Percentiles rank a stretch among this genome's conserved stretches.
Conservation (phyloP, 2,329 filamentous ascomycete species). For the Botrytis deweyae region DNA sequence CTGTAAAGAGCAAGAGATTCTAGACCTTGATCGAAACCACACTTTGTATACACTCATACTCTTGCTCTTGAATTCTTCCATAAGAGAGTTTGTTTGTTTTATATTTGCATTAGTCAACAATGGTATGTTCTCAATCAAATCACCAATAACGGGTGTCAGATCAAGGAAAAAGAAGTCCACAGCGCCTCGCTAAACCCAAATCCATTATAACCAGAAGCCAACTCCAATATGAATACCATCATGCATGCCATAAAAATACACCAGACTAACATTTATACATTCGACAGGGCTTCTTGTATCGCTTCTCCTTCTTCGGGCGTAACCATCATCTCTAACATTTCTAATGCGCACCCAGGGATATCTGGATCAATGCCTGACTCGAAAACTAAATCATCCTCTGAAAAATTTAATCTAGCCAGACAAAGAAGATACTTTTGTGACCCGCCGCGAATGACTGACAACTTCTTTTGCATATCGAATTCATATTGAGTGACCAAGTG, state of each 20-base stretch:
- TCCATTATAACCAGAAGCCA: background rate
- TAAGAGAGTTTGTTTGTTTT: fast-evolving
- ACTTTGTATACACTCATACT: background rate
- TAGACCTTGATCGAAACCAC: background rate
- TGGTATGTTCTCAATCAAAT: background rate
- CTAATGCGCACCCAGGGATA: slow-evolving; percentile 76
- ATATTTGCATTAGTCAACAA: background rate
- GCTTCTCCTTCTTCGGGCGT: slow-evolving; percentile 76
- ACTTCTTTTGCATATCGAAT: slow-evolving; percentile 69
- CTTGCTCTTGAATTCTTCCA: background rate
- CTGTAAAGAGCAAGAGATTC: background rate
- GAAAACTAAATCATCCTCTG: slow-evolving; percentile 72
- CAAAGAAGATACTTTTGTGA: slow-evolving; percentile 80
- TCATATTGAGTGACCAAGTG: slow-evolving; percentile 61
- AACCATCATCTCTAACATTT: slow-evolving; percentile 75
- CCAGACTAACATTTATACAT: background rate
- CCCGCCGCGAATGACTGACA: slow-evolving; percentile 67
- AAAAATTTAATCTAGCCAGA: slow-evolving; percentile 81
- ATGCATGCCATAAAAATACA: background rate
- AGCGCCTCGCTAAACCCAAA: background rate
- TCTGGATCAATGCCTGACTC: slow-evolving; percentile 76
- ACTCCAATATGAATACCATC: background rate
- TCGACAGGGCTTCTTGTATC: slow-evolving; percentile 38
- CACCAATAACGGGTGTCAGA: background rate
- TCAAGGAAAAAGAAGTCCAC: background rate